These are phyloP conservation scores for Tritrichomonas foetus DNA, from an alignment of 208 protist genomes.

Conservation along the genomic window DNA sequence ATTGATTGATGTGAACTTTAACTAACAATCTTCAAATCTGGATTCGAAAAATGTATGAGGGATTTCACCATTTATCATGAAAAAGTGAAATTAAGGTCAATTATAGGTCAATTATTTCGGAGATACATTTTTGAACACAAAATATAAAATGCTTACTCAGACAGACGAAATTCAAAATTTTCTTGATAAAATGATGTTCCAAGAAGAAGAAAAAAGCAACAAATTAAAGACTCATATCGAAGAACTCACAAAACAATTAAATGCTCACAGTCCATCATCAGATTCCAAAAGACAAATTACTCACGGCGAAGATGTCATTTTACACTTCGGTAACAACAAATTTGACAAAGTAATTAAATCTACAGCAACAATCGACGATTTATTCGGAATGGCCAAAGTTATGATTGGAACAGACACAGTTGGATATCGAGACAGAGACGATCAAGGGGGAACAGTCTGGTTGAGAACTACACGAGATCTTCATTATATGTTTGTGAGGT, in stretches of 20 bases:
- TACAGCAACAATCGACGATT: not conserved
- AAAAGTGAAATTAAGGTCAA: no score
- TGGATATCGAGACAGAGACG: not conserved
- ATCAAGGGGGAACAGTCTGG: not conserved
- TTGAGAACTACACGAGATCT: not conserved
- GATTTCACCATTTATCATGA: no score
- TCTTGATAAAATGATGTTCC: not conserved
- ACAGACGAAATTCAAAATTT: not conserved
- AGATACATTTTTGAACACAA: no score
- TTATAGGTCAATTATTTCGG: no score
- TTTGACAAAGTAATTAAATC: not conserved
- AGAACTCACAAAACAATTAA: not conserved
- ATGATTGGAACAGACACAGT: not conserved
- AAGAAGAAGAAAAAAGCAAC: not conserved
- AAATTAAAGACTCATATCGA: not conserved
- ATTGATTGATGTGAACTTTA: no score
- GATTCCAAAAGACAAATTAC: not conserved
- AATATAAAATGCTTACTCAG: not conserved
- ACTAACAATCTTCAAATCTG: no score
- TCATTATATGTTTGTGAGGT: not conserved
- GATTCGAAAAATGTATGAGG: no score
- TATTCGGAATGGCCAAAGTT: not conserved
- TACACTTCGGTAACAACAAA: not conserved
- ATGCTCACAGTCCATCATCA: not conserved
- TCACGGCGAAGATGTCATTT: not conserved